Evolutionary conservation across 2,329 filamentous ascomycete genomes (phyloP), one percentile per base, ranked within the genome.

Genomic region (Pseudogymnoascus sp.): DNA sequence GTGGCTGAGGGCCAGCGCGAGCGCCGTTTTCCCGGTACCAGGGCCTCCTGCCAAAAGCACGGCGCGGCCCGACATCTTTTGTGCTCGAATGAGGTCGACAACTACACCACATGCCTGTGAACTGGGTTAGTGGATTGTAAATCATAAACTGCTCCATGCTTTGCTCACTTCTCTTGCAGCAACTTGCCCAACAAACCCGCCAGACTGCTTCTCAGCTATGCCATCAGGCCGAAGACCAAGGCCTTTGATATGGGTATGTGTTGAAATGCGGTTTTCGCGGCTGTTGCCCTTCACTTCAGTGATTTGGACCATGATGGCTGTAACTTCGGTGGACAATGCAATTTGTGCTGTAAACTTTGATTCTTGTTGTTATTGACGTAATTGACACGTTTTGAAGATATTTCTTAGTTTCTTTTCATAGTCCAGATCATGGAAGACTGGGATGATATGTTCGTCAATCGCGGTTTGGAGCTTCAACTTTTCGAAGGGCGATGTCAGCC

Each of bases 161-260:
- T 61, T 37, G 53, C 28, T 68, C 78, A 96, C 91, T 84, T 99
- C 95, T 79, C 95, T 86, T 66, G 95, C 95, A 65, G 87, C 83
- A 63, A 84, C 82, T 77, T 99, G 95, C 61, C 95, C 95, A 59
- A 97, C 88, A 72, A 97, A 99, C 37, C 95, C 95, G 69, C 86
- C 85, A 36, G 86, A 84, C 66, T 90, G 84, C 68, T 84, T 84
- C 74, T 96, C 93, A 66, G 95, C 91, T 61, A 84, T 88, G 67
- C 95, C 95, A 86, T 96, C 91, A 60, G 85, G 75, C 73, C 90
- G 90, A 69, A 99, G 79, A 16, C 95, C 95, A 42, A 99, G 83
- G 61, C 95, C 95, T 76, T 92, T 96, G 83, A 99, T 99, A 78
- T 99, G 95, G 62, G 93, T 97, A 78, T 99, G 95, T 70, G 93